Percentiles rank a stretch among this genome's conserved stretches.
Conservation (phyloP, 306 rosid genomes). For the Cicer judaicum region DNA sequence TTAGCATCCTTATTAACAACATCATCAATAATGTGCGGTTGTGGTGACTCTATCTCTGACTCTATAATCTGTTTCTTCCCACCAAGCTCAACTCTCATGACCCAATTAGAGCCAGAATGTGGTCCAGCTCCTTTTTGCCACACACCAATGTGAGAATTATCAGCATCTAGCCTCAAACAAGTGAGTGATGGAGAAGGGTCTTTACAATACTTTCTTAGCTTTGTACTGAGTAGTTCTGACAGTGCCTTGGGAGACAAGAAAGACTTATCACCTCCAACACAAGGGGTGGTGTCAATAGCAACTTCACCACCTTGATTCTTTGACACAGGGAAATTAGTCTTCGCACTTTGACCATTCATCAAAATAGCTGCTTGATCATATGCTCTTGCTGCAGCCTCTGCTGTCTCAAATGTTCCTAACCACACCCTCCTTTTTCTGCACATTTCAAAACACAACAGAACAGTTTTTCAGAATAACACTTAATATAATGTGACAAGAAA, state of each 20-base stretch:
- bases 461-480: neutral
- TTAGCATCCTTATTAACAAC: neutral
- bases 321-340: constrained; percentile 76
- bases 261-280: constrained; percentile 13
- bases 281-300: neutral
- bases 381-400: constrained; percentile 97
- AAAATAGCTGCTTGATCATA: constrained; percentile 95
- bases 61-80: constrained; percentile 55
- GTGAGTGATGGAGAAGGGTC: constrained; percentile 94
- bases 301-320: constrained; percentile 38
- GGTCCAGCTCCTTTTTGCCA: constrained; percentile 94
- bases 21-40: neutral
- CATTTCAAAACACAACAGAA: neutral
- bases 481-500: neutral
- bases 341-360: constrained; percentile 94
- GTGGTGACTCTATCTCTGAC: constrained; percentile 4
- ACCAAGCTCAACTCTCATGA: constrained; percentile 92
- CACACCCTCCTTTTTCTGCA: constrained; percentile 94
- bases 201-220: constrained; percentile 87
- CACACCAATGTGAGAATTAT: constrained; percentile 92
- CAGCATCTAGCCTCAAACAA: constrained; percentile 87
- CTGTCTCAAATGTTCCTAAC: constrained; percentile 98
- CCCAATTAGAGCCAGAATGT: constrained; percentile 82
- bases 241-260: constrained; percentile 79
- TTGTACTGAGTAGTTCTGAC: constrained; percentile 81